phyloP scores from a whole-genome alignment of 129 eudicot species.

The Deinandra increscens region DNA sequence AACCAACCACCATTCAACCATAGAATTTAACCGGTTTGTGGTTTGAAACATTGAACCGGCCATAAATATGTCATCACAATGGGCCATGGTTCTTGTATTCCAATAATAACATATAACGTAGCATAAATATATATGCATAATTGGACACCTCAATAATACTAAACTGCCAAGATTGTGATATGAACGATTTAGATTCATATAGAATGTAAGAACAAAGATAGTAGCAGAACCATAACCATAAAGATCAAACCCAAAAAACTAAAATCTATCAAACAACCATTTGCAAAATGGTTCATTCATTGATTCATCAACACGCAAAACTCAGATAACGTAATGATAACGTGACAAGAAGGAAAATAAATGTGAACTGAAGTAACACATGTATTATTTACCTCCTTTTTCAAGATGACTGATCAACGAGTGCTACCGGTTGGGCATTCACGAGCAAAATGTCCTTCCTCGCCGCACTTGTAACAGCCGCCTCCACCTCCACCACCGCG shows the following conservation, averaged over 20 bases:
- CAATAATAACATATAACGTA: too few species aligned
- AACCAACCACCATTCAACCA: too few species aligned
- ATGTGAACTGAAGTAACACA: constrained; percentile 7
- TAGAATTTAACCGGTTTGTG: too few species aligned
- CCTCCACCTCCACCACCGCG: constrained; percentile 54
- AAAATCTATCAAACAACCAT: constrained; percentile 14
- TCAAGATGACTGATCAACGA: constrained; percentile 28
- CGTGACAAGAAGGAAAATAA: background rate
- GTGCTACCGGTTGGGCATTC: constrained; percentile 55
- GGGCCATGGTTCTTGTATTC: too few species aligned
- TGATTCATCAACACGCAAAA: constrained; percentile 12
- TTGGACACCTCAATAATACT: too few species aligned
- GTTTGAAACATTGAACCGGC: too few species aligned
- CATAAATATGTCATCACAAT: too few species aligned
- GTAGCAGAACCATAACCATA: background rate
- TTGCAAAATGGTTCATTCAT: constrained; percentile 26
- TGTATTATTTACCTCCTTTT: background rate
- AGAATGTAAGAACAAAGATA: background rate
- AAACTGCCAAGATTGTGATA: background rate
- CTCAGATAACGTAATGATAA: background rate
- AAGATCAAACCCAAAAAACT: background rate
- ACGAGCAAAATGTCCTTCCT: constrained; percentile 60
- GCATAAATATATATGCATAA: too few species aligned
- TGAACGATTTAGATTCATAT: background rate
- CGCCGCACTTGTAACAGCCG: constrained; percentile 67